A percentile compares a stretch with the other conserved stretches of the same genome.
Conservation (phyloP, 345 rosid genomes). For the Triadica sebifera region DNA sequence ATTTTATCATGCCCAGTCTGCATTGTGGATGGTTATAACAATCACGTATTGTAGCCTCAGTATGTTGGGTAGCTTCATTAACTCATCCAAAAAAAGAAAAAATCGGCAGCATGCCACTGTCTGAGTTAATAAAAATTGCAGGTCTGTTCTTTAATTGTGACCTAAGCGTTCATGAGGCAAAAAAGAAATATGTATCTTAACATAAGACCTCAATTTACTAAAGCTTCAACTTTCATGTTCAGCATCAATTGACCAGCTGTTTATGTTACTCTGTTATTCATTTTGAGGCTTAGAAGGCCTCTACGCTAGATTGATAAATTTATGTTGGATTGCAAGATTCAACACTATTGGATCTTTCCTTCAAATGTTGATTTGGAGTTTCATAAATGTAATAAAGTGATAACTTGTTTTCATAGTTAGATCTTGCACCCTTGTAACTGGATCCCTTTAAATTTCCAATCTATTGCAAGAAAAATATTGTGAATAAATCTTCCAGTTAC, state of each 20-base stretch:
- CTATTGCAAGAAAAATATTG: background rate
- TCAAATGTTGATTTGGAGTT: background rate
- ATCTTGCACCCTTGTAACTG: background rate
- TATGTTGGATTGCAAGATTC: background rate
- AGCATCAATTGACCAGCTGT: background rate
- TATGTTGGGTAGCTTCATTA: background rate
- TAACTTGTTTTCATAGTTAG: background rate
- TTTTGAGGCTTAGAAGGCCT: background rate
- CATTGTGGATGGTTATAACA: background rate
- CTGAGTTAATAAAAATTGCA: background rate
- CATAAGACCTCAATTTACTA: background rate
- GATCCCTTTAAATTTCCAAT: background rate
- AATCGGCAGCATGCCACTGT: background rate
- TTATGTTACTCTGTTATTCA: background rate
- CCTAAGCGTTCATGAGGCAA: background rate
- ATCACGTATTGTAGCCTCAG: background rate
- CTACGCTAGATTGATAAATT: background rate
- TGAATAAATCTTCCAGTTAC: background rate
- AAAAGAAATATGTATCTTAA: background rate
- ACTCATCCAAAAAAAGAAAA: background rate
- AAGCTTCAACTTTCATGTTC: background rate
- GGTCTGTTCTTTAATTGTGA: background rate
- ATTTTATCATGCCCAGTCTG: no score
- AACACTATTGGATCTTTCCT: background rate
- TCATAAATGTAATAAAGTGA: background rate